These are phyloP conservation scores for Solanum hybrid DNA, from an alignment of 305 asterid species.

Conservation along the genomic window DNA sequence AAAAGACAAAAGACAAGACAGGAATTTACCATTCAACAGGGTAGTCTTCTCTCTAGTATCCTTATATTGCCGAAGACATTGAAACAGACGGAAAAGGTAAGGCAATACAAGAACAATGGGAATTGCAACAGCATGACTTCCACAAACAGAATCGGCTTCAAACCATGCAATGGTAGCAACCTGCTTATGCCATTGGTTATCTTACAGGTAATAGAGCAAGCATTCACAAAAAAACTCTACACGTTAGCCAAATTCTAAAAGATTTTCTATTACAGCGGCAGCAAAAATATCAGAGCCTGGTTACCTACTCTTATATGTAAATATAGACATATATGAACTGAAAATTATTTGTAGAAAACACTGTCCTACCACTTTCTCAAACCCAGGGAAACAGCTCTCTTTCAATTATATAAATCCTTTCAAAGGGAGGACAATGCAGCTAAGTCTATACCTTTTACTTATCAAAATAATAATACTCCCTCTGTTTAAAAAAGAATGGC, in stretches of 20 bases:
- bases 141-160: slow-evolving; percentile 98
- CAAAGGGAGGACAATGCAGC: background rate
- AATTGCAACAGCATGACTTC: slow-evolving; percentile 93
- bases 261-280: background rate
- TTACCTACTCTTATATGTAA: background rate
- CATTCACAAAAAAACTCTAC: background rate
- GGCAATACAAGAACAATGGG: slow-evolving; percentile 91
- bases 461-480: background rate
- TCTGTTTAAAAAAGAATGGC: background rate
- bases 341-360: background rate
- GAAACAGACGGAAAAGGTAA: slow-evolving; percentile 85
- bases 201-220: slow-evolving; percentile 19
- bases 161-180: slow-evolving; percentile 99
- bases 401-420: background rate
- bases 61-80: slow-evolving; percentile 92
- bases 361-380: background rate
- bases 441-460: background rate
- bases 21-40: slow-evolving; percentile 67
- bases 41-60: slow-evolving; percentile 81
- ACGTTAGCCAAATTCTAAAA: background rate
- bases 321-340: background rate
- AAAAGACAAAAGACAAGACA: background rate
- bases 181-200: slow-evolving; percentile 38
- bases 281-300: background rate
- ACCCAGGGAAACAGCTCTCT: background rate